Evolutionary conservation across 257 asterid genomes (phyloP).

Genomic region (Solanum chilense): DNA sequence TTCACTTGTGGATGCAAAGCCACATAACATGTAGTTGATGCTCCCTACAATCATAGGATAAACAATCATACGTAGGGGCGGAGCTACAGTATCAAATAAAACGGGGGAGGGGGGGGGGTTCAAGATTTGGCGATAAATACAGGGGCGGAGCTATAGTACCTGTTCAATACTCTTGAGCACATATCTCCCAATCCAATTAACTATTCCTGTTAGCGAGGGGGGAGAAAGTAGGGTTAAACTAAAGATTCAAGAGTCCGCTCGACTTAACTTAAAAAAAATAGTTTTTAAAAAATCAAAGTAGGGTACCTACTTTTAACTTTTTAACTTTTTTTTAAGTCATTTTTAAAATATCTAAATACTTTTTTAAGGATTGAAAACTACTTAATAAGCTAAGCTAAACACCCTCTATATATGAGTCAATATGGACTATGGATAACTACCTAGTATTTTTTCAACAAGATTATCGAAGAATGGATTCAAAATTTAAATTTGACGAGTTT

Average conservation of each 20-base stretch:
- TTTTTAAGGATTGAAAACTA: too few relatives aligned
- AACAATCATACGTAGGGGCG: not conserved
- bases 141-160: constrained; percentile 9
- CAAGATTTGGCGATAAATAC: too few relatives aligned
- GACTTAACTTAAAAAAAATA: not conserved
- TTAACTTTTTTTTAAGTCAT: not conserved
- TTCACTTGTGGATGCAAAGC: constrained; percentile 64
- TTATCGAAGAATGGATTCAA: not conserved
- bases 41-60: constrained; percentile 25
- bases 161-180: constrained; percentile 54
- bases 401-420: too few relatives aligned
- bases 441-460: too few relatives aligned
- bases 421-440: too few relatives aligned
- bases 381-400: too few relatives aligned
- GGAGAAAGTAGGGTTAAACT: not conserved
- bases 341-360: too few relatives aligned
- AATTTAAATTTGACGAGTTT: not conserved
- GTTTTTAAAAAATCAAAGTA: not conserved
- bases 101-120: too few relatives aligned
- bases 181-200: constrained; percentile 40
- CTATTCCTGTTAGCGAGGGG: constrained; percentile 12
- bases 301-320: not conserved
- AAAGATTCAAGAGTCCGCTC: not conserved
- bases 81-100: not conserved
- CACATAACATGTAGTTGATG: constrained; percentile 61